Conservation (phyloP, 768 basidiomycete genomes). For the Tephrocybe sp. region DNA sequence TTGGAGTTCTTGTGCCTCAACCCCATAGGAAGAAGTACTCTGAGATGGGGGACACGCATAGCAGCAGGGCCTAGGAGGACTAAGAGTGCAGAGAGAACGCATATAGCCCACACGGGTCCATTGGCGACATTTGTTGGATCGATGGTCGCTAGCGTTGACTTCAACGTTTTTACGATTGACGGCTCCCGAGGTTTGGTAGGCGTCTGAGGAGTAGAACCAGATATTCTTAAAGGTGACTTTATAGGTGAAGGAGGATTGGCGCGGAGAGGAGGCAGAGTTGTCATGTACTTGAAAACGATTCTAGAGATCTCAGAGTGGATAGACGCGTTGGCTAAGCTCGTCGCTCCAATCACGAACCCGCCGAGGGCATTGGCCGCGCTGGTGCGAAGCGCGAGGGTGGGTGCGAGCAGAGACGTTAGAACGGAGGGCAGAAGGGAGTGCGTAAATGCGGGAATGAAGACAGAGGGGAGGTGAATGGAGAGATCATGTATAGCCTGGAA, state of each 20-base stretch:
- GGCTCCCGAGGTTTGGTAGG: constrained; percentile 35
- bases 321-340: constrained; percentile 42
- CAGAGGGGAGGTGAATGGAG: constrained; percentile 54
- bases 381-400: constrained; percentile 59
- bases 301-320: constrained; percentile 54
- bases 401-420: constrained; percentile 59
- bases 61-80: constrained; percentile 61
- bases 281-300: constrained; percentile 46
- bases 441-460: constrained; percentile 69
- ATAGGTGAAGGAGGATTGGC: constrained; percentile 19
- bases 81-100: constrained; percentile 61
- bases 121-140: constrained; percentile 65
- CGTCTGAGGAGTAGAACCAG: constrained; percentile 1
- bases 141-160: constrained; percentile 52
- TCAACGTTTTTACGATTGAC: constrained; percentile 60
- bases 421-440: constrained; percentile 51
- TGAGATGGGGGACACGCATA: constrained; percentile 41
- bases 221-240: background rate
- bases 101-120: constrained; percentile 76
- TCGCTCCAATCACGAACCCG: constrained; percentile 57
- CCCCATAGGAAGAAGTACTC: constrained; percentile 49
- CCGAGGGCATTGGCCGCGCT: constrained; percentile 78
- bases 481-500: constrained; percentile 71
- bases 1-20: constrained; percentile 63
- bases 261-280: constrained; percentile 33